Conservation (phyloP, 139 green algal genomes). For the Microglena sp. region DNA sequence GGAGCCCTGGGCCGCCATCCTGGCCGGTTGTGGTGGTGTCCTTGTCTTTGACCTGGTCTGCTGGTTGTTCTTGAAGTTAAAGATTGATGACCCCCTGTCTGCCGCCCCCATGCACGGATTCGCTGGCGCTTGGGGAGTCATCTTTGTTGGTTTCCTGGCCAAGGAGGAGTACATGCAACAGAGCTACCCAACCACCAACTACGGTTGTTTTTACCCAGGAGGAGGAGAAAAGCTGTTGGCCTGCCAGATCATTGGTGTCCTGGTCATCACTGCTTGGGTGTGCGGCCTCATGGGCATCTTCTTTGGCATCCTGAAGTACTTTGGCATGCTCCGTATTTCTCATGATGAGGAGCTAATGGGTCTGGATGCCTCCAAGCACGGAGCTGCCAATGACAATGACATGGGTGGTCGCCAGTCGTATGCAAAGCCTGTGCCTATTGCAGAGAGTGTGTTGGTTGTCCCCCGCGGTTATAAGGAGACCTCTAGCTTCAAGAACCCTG, state of each 20-base stretch:
- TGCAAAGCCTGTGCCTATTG: too few relatives aligned
- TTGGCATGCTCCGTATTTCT: conserved; percentile 44
- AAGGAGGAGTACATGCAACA: conserved; percentile 38
- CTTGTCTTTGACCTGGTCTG: conserved; percentile 10
- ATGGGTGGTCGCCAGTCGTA: too few relatives aligned
- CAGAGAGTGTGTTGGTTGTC: too few relatives aligned
- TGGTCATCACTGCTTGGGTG: conserved; percentile 48
- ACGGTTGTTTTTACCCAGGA: conserved; percentile 49
- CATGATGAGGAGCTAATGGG: conserved; percentile 52
- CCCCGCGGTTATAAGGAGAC: too few relatives aligned
- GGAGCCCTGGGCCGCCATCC: conserved; percentile 74
- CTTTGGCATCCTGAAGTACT: conserved; percentile 57
- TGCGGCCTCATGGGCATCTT: conserved; percentile 29
- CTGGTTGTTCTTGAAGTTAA: conserved; percentile 19
- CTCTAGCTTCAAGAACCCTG: too few relatives aligned
- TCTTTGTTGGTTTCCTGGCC: conserved; percentile 35
- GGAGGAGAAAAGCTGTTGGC: conserved; percentile 37
- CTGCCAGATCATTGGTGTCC: conserved; percentile 44
- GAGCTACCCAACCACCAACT: conserved; percentile 39
- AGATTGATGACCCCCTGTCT: conserved; percentile 56
- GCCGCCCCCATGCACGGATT: conserved; percentile 62
- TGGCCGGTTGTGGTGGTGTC: conserved; percentile 57
- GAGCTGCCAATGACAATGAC: too few relatives aligned
- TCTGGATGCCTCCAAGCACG: conserved; percentile 60
- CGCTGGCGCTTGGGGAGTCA: conserved; percentile 42